Percentiles rank a stretch among this genome's conserved stretches.
These are phyloP conservation scores for Populus nigra DNA, from an alignment of 345 rosid genomes.

Conservation along the genomic window DNA sequence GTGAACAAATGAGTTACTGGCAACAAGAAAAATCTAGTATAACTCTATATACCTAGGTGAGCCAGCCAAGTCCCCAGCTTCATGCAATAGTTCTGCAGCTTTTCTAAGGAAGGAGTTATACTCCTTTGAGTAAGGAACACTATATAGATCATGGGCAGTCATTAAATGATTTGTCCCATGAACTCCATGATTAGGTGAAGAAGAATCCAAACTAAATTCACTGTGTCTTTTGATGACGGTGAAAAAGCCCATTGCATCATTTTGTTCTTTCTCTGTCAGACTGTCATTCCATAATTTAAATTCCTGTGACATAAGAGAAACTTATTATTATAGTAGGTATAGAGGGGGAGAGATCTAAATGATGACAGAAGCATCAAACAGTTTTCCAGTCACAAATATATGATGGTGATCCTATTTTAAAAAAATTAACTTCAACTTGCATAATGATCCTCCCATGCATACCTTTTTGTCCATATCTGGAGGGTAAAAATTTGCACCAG, in stretches of 20 bases:
- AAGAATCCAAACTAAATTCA: constrained; percentile 46
- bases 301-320: constrained; percentile 50
- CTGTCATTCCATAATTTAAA: constrained; percentile 63
- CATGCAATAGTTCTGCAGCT: constrained; percentile 71
- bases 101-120: constrained; percentile 56
- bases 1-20: not conserved
- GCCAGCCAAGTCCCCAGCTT: constrained; percentile 77
- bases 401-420: not conserved
- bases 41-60: constrained; percentile 53
- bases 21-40: constrained; percentile 9
- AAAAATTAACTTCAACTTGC: not conserved
- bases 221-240: constrained; percentile 66
- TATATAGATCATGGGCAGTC: constrained; percentile 47
- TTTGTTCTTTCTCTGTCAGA: constrained; percentile 52
- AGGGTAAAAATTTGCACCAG: constrained; percentile 91
- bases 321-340: constrained; percentile 10
- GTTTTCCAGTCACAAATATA: not conserved
- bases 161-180: constrained; percentile 28
- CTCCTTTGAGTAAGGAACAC: constrained; percentile 64
- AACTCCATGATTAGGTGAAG: constrained; percentile 29
- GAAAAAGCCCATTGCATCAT: constrained; percentile 70
- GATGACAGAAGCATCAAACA: not conserved
- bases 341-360: constrained; percentile 9
- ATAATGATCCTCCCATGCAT: constrained; percentile 12
- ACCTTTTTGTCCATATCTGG: constrained; percentile 96